These are phyloP conservation scores for Diplodia sapinea DNA, from an alignment of 2,329 filamentous ascomycete species.

Conservation along the genomic window DNA sequence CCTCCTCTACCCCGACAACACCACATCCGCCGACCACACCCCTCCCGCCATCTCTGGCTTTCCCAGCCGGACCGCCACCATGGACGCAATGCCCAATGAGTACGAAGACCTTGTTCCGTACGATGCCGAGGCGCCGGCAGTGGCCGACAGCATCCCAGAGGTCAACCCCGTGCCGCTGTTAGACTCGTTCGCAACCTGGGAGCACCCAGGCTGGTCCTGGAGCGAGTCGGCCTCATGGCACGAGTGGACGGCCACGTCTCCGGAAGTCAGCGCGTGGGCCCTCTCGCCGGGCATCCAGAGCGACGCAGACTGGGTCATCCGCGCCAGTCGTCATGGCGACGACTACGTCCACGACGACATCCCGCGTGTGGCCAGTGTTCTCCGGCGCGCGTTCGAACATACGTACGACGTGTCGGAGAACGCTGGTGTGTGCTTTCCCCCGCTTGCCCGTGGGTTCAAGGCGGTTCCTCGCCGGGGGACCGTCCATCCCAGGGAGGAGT, in stretches of 20 bases:
- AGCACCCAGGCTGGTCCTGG: conserved; percentile 12
- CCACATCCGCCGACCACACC: neutral
- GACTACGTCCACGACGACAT: conserved; percentile 24
- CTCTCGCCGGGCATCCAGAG: neutral
- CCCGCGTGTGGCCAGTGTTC: conserved; percentile 13
- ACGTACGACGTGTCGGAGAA: neutral
- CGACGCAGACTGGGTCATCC: conserved; percentile 4
- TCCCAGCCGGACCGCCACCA: neutral
- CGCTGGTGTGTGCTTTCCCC: neutral
- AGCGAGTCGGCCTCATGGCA: neutral
- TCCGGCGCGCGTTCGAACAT: neutral
- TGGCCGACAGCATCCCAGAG: neutral
- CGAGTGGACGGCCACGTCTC: conserved; percentile 3
- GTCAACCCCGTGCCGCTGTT: no score
- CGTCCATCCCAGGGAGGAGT: neutral
- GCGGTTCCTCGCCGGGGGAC: neutral
- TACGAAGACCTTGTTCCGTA: neutral
- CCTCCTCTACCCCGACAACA: neutral
- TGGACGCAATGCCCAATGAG: neutral
- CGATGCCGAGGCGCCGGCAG: neutral
- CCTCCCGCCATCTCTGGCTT: neutral
- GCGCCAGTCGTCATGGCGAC: neutral
- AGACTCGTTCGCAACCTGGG: neutral
- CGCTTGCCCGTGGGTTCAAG: neutral
- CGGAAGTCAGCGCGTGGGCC: conserved; percentile 11